These are phyloP conservation scores for Eucalyptus sp. DNA, from an alignment of 345 rosid genomes.

Conservation along the genomic window DNA sequence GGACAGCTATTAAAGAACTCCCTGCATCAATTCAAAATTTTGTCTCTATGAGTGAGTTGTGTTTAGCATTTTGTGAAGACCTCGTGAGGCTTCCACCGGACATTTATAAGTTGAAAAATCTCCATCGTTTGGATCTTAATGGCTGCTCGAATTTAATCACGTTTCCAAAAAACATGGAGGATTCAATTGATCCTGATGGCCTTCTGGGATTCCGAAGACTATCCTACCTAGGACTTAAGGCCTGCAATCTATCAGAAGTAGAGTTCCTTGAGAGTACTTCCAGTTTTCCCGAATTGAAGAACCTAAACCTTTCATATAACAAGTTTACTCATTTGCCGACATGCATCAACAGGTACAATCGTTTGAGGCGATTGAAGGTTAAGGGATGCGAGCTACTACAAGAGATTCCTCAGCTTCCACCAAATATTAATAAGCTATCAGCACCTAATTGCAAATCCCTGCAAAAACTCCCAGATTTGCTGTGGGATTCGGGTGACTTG, in stretches of 20 bases:
- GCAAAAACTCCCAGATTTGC: too few species aligned
- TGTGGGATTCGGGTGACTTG: fast-evolving
- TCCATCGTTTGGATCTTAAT: fast-evolving
- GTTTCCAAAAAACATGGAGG: fast-evolving
- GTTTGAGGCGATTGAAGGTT: fast-evolving
- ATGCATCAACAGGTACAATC: too few species aligned
- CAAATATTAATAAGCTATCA: fast-evolving
- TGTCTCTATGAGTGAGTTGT: fast-evolving
- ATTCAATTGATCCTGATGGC: fast-evolving
- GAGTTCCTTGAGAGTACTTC: too few species aligned
- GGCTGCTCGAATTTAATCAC: fast-evolving
- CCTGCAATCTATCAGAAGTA: too few species aligned
- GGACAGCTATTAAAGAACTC: neutral
- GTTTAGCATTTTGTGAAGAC: fast-evolving
- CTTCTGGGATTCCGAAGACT: fast-evolving
- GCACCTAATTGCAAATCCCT: fast-evolving
- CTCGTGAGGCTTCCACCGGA: fast-evolving
- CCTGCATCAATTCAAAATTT: neutral
- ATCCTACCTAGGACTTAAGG: fast-evolving
- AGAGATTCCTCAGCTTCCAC: too few species aligned
- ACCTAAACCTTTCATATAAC: fast-evolving
- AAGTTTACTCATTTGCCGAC: too few species aligned
- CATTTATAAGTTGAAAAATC: too few species aligned
- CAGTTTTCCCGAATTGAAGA: fast-evolving
- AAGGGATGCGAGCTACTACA: fast-evolving